Percentiles rank a stretch among this genome's conserved stretches.
phyloP scores from a whole-genome alignment of 306 rosid species.

The Cucumis melo region DNA sequence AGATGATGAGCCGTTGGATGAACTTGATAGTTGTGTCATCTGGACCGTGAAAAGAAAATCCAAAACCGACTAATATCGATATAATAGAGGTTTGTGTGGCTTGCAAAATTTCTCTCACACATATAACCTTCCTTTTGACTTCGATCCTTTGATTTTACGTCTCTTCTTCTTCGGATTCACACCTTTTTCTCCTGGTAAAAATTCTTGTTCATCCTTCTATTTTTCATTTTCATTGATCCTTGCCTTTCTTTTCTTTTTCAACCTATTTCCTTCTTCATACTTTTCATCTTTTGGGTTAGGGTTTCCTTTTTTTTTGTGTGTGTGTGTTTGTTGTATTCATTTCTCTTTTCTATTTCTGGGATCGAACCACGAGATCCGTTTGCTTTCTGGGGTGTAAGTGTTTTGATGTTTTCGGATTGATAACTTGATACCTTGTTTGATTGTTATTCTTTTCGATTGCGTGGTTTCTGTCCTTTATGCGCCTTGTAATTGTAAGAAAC shows the following conservation, averaged over 20 bases:
- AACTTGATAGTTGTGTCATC: not conserved
- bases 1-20: not conserved
- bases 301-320: not conserved
- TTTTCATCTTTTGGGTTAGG: not conserved
- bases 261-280: not conserved
- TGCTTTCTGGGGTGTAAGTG: not conserved
- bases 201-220: not conserved
- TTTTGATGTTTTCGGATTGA: not conserved
- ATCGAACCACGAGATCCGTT: not conserved
- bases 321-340: too few species aligned
- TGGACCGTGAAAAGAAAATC: not conserved
- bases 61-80: not conserved
- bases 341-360: not conserved
- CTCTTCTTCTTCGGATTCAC: not conserved
- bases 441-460: not conserved
- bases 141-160: not conserved
- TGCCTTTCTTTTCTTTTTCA: not conserved
- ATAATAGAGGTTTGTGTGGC: slow-evolving; percentile 4
- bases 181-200: slow-evolving; percentile 1
- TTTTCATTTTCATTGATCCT: not conserved
- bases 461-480: too few species aligned
- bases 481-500: too few species aligned
- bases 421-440: not conserved
- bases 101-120: not conserved
- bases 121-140: not conserved